Conservation (phyloP, 1,139 yeast genomes). For the Torulaspora pretoriensis region DNA sequence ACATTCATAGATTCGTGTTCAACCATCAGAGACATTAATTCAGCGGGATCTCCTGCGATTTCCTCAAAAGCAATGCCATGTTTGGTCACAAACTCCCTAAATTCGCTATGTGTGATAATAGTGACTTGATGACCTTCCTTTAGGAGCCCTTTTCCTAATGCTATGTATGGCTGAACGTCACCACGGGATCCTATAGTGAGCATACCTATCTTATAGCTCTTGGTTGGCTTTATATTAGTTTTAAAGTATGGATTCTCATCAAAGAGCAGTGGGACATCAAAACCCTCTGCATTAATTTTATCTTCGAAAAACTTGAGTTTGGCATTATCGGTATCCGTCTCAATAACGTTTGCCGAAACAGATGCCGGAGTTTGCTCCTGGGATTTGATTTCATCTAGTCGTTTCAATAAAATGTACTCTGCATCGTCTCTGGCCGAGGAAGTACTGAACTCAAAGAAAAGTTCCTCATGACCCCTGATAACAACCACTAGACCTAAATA, state of each 20-base stretch:
- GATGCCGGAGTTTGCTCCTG: constrained; percentile 12
- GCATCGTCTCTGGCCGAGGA: constrained; percentile 67
- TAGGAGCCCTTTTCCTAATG: constrained; percentile 73
- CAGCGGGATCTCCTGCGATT: constrained; percentile 92
- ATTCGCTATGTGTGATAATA: constrained; percentile 83
- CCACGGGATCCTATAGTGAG: constrained; percentile 93
- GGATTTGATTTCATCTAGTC: constrained; percentile 8
- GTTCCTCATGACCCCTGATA: constrained; percentile 69
- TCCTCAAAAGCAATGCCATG: constrained; percentile 66
- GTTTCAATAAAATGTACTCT: constrained; percentile 13
- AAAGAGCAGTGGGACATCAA: constrained; percentile 60
- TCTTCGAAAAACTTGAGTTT: constrained; percentile 61
- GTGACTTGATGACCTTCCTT: constrained; percentile 79
- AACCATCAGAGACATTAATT: constrained; percentile 88
- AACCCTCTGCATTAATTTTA: constrained; percentile 54
- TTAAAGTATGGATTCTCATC: constrained; percentile 60
- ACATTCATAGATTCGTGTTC: constrained; percentile 85
- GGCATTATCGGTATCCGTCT: constrained; percentile 45
- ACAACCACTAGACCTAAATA: constrained; percentile 67
- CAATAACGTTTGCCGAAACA: constrained; percentile 39
- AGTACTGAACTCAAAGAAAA: constrained; percentile 69
- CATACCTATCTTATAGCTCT: constrained; percentile 58
- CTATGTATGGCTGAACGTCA: constrained; percentile 93
- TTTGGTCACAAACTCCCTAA: constrained; percentile 63
- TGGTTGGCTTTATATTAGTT: constrained; percentile 50